These are phyloP conservation scores for Jacaranda mimosifolia DNA, from an alignment of 257 asterid species.

Conservation along the genomic window DNA sequence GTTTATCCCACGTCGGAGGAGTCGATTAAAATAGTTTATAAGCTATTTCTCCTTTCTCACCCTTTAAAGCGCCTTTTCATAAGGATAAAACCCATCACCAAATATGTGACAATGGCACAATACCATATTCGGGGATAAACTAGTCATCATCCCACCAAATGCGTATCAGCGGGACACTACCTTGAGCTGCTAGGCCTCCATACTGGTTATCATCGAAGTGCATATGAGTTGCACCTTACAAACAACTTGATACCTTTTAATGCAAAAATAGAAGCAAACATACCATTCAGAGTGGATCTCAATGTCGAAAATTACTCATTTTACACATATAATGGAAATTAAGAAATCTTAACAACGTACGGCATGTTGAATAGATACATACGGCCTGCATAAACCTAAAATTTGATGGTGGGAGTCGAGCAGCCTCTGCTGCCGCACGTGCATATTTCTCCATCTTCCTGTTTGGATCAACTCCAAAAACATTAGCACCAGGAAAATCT, in stretches of 20 bases:
- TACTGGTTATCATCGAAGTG: no score
- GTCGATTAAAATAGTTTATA: no score
- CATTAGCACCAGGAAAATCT: slow-evolving; percentile 49
- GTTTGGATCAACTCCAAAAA: slow-evolving; percentile 84
- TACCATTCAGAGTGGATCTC: not conserved
- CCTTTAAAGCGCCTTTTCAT: no score
- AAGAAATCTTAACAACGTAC: not conserved
- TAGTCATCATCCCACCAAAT: no score
- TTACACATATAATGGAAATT: not conserved
- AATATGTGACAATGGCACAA: no score
- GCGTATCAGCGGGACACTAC: no score
- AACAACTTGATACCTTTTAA: not conserved
- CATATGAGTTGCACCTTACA: not conserved
- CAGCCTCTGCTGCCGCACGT: slow-evolving; percentile 65
- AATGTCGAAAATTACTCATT: not conserved
- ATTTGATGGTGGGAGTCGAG: slow-evolving; percentile 65
- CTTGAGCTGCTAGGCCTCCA: no score
- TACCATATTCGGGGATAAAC: no score
- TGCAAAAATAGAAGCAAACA: slow-evolving; percentile 8
- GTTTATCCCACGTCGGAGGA: no score
- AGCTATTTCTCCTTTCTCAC: no score
- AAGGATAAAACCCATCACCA: no score
- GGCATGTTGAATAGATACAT: slow-evolving; percentile 36
- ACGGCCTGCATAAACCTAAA: slow-evolving; percentile 80
- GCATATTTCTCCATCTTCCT: slow-evolving; percentile 90